A percentile compares a stretch with the other conserved stretches of the same genome.
Evolutionary conservation across 2,329 filamentous ascomycete species (phyloP).

Genomic region (Fusarium praegraminearum): DNA sequence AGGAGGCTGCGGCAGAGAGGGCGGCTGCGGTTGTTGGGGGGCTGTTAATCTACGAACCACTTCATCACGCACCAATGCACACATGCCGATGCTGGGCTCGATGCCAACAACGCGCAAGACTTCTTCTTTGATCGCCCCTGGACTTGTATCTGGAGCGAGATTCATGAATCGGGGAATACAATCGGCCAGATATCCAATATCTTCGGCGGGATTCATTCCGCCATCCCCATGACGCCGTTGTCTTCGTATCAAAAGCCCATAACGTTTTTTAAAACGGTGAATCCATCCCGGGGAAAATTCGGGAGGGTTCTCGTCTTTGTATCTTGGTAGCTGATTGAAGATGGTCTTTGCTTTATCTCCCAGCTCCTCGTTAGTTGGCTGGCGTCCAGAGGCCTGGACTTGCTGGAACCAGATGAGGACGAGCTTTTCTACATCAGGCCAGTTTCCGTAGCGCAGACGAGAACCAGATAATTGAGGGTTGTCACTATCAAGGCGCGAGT

Average conservation of each 20-base stretch:
- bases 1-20: conserved; percentile 31
- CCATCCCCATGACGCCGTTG: conserved; percentile 65
- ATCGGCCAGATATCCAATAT: conserved; percentile 71
- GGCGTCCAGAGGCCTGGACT: conserved; percentile 64
- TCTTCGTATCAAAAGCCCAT: conserved; percentile 68
- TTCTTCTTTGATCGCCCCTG: conserved; percentile 69
- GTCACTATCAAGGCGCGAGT: conserved; percentile 70
- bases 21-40: conserved; percentile 29
- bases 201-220: conserved; percentile 62
- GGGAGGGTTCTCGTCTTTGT: conserved; percentile 69
- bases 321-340: conserved; percentile 68
- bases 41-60: conserved; percentile 58
- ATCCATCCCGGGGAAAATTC: conserved; percentile 75
- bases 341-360: conserved; percentile 72
- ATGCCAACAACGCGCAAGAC: conserved; percentile 67
- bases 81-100: conserved; percentile 65
- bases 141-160: conserved; percentile 69
- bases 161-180: conserved; percentile 70
- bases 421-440: conserved; percentile 72
- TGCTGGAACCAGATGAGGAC: conserved; percentile 68
- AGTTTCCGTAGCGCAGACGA: conserved; percentile 71
- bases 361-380: conserved; percentile 72
- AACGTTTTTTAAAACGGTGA: conserved; percentile 73
- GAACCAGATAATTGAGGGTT: conserved; percentile 71
- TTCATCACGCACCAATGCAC: conserved; percentile 70